Evolutionary conservation across 176 grass and related monocot genomes (phyloP).

Genomic region (Aegilops longissima): DNA sequence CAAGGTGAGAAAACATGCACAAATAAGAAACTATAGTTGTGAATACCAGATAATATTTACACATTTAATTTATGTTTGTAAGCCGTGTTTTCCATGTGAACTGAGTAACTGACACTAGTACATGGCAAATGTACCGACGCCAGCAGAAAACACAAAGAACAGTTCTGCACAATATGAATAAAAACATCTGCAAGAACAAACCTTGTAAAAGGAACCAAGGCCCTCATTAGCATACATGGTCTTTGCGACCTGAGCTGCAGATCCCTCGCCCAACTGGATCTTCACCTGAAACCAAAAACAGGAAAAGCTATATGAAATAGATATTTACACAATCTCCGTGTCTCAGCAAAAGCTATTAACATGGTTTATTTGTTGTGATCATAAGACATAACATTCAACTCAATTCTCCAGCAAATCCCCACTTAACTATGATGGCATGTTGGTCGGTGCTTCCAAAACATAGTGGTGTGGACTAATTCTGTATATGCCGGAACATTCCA

Average conservation of each 20-base stretch:
- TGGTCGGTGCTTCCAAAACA: neutral
- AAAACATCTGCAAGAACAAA: constrained; percentile 6
- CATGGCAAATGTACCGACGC: neutral
- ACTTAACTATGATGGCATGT: neutral
- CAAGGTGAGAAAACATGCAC: neutral
- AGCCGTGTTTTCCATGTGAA: neutral
- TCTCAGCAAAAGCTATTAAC: neutral
- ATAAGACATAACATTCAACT: neutral
- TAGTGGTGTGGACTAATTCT: neutral
- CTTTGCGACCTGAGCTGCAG: constrained; percentile 70
- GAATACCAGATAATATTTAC: neutral
- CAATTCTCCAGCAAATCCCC: neutral
- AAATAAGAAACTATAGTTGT: neutral
- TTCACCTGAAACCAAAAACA: constrained; percentile 65
- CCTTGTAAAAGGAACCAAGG: constrained; percentile 78
- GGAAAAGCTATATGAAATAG: constrained; percentile 6
- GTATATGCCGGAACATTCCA: neutral
- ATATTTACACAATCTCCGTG: constrained; percentile 5
- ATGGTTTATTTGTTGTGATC: neutral
- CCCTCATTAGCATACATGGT: constrained; percentile 91
- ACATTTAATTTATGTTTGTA: neutral
- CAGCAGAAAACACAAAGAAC: neutral
- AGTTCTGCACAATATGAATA: neutral
- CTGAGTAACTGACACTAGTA: neutral
- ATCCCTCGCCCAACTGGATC: constrained; percentile 98